phyloP scores from a whole-genome alignment of 2,329 filamentous ascomycete species.

The Phaeosphaeria sp. region DNA sequence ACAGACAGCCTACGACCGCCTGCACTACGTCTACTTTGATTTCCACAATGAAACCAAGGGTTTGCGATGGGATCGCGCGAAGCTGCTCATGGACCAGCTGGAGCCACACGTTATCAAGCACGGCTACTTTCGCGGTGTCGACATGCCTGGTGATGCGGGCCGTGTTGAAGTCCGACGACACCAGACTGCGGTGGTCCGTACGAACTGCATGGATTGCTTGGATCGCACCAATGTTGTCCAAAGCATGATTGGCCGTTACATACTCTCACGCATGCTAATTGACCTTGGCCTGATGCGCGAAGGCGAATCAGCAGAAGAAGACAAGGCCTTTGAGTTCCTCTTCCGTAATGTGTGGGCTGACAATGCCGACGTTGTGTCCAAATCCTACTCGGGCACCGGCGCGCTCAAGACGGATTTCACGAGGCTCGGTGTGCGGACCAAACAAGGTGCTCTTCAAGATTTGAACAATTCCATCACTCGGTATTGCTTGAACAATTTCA shows the following conservation, averaged over 20 bases:
- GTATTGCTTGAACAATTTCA: conserved; percentile 93
- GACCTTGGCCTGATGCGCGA: conserved; percentile 80
- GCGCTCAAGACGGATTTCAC: conserved; percentile 99
- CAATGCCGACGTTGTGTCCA: conserved; percentile 94
- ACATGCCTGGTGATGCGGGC: conserved; percentile 77
- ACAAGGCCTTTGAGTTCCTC: conserved; percentile 81
- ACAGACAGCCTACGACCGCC: conserved; percentile 73
- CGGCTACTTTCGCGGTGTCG: conserved; percentile 90
- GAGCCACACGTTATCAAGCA: conserved; percentile 77
- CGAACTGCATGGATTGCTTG: conserved; percentile 99
- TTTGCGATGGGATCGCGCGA: conserved; percentile 88
- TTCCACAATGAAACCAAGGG: conserved; percentile 98
- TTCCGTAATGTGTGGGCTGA: conserved; percentile 99
- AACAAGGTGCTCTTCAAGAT: conserved; percentile 83
- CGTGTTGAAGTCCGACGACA: conserved; percentile 79
- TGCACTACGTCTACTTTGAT: conserved; percentile 98
- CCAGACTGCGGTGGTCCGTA: conserved; percentile 91
- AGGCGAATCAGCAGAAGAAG: conserved; percentile 80
- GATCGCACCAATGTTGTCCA: conserved; percentile 98
- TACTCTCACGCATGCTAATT: conserved; percentile 84
- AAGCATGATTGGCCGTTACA: conserved; percentile 92
- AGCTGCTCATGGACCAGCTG: conserved; percentile 83
- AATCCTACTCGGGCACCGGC: conserved; percentile 91
- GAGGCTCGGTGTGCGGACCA: conserved; percentile 88
- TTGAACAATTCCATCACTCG: conserved; percentile 85